Evolutionary conservation across 345 rosid genomes (phyloP), one percentile per base, ranked within the genome.

Genomic region (Gossypium rotundifolium): DNA sequence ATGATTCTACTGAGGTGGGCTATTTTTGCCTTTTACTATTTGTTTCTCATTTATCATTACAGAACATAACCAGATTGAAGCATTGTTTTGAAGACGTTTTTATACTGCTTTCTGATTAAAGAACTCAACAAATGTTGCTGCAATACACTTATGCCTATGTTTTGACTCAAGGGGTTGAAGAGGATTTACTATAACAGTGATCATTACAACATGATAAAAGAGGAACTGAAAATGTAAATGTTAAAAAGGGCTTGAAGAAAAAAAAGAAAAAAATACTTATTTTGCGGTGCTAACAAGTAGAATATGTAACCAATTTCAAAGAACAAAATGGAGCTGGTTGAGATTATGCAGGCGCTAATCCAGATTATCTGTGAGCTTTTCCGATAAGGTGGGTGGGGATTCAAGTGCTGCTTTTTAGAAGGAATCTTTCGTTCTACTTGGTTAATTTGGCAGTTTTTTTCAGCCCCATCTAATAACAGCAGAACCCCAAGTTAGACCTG

Each of bases 401-500:
- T 13, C 3, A 40, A 38, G 76, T 58, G 69, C 74, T 22, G 65
- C 79, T 58, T 16, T 54, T 25, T 11, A 59, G n/a, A 33, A 33
- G 40, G 57, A 63, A 77, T 58, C 44, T 63, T 65, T 25, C 70
- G 54, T 67, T 22, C 9, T 61, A 11, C 52, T 51, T 11, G 22
- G 70, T 68, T 70, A 7, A 71, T 14, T 61, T 55, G 67, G 18
- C 74, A 80, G 65, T 74, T 7, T 57, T 75, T 63, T 74, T 89
- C 81, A 91, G 27, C 90, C 93, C 97, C 99, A 94, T 83, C 94
- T 79, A 61, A 94, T 3, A 53, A 94, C 86, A 22, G 93, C 98
- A 54, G 99, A 93, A 51, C 93, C 99, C 99, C 99, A 90, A 42
- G 97, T 94, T 76, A 94, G 86, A 71, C 99, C 99, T 1, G 96